Conservation (phyloP, 1,284 basidiomycete genomes). For the Ustilago nuda region DNA sequence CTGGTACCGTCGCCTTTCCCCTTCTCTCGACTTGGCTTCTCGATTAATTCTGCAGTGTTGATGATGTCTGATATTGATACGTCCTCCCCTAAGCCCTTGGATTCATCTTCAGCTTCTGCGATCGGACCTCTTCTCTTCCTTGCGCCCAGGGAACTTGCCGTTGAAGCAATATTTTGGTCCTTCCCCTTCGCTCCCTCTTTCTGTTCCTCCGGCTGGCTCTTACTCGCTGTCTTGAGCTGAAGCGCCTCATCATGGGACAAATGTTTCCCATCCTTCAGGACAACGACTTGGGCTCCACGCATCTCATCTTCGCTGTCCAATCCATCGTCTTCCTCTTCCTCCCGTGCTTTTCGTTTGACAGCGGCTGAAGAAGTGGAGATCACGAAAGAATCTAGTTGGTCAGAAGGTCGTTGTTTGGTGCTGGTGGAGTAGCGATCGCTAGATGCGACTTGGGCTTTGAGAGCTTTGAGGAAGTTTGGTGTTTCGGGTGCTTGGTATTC, state of each 20-base stretch:
- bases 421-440: slow-evolving; percentile 10
- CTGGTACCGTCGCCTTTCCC: background rate
- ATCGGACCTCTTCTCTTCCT: slow-evolving; percentile 14
- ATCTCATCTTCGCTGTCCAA: slow-evolving; percentile 49
- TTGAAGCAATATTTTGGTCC: slow-evolving; percentile 17
- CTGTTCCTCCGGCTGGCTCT: background rate
- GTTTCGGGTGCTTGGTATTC: slow-evolving; percentile 29
- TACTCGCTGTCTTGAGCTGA: background rate
- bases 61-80: slow-evolving; percentile 6
- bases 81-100: background rate
- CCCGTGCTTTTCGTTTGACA: background rate
- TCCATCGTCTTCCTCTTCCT: slow-evolving; percentile 5
- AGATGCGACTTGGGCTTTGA: slow-evolving; percentile 39
- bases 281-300: slow-evolving; percentile 57
- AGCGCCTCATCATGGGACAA: slow-evolving; percentile 47
- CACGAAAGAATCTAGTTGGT: slow-evolving; percentile 33
- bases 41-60: background rate
- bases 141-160: background rate
- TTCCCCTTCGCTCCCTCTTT: background rate
- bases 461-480: slow-evolving; percentile 35
- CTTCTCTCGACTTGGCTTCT: background rate
- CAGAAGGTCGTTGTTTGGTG: background rate
- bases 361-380: slow-evolving; percentile 13
- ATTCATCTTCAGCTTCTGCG: background rate
- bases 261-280: slow-evolving; percentile 60